Evolutionary conservation across 352 stramenopile genomes (phyloP).

Genomic region (Pythium folliculosum): DNA sequence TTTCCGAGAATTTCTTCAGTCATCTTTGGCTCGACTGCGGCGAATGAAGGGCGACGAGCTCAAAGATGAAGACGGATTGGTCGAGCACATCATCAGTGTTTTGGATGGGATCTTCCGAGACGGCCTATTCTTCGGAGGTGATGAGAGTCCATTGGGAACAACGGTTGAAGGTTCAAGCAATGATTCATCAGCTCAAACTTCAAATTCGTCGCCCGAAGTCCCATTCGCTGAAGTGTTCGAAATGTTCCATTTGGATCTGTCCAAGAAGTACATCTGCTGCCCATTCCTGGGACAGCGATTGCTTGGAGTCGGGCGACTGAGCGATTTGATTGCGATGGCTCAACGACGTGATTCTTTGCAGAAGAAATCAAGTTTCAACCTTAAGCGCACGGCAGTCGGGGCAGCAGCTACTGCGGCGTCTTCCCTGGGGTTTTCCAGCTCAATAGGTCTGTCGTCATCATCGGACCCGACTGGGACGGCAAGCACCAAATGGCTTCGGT

Average conservation of each 20-base stretch:
- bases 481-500: slow-evolving; percentile 67
- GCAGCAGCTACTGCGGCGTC: slow-evolving; percentile 27
- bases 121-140: slow-evolving; percentile 48
- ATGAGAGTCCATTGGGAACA: slow-evolving; percentile 17
- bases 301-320: slow-evolving; percentile 68
- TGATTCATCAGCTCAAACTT: background rate
- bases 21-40: slow-evolving; percentile 63
- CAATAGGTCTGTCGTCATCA: slow-evolving; percentile 13
- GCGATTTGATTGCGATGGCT: slow-evolving; percentile 78
- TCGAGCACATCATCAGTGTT: slow-evolving; percentile 71
- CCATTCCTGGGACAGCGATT: slow-evolving; percentile 78
- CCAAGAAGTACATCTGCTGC: slow-evolving; percentile 87
- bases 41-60: slow-evolving; percentile 72
- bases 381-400: slow-evolving; percentile 32
- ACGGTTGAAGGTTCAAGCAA: slow-evolving; percentile 13
- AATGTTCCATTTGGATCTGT: slow-evolving; percentile 82
- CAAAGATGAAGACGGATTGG: slow-evolving; percentile 78
- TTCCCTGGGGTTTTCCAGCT: slow-evolving; percentile 25
- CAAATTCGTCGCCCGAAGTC: slow-evolving; percentile 22
- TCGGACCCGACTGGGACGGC: slow-evolving; percentile 17
- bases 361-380: slow-evolving; percentile 61
- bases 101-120: slow-evolving; percentile 77
- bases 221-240: slow-evolving; percentile 78
- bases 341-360: slow-evolving; percentile 63
- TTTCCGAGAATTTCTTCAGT: slow-evolving; percentile 78